Conservation (phyloP, 2,329 filamentous ascomycete species). For the Scedosporium boydii region DNA sequence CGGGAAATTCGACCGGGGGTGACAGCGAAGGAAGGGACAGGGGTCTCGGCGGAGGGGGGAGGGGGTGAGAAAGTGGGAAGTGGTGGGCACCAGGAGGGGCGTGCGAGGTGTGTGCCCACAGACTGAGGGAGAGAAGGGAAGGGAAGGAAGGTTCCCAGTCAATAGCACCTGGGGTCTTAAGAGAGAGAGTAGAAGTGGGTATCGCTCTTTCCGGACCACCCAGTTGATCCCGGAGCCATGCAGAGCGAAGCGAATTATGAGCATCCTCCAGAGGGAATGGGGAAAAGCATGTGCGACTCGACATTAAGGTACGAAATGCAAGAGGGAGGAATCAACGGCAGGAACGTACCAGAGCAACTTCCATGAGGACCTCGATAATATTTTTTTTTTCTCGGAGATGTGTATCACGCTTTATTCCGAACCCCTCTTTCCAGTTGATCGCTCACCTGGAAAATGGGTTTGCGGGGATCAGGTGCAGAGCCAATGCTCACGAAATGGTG, state of each 20-base stretch:
- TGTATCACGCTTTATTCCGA: slow-evolving; percentile 5
- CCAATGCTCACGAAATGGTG: not conserved
- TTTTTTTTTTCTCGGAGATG: not conserved
- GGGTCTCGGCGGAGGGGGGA: not conserved
- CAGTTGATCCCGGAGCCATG: not conserved
- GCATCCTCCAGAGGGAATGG: not conserved
- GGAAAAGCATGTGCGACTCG: not conserved
- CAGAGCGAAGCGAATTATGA: not conserved
- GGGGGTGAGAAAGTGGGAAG: not conserved
- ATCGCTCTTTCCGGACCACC: slow-evolving; percentile 1
- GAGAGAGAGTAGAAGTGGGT: not conserved
- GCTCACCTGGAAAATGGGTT: not conserved
- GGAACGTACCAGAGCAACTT: not conserved
- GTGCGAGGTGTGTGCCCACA: not conserved
- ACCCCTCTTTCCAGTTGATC: slow-evolving; percentile 2
- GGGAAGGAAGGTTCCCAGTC: not conserved
- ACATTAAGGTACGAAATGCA: not conserved
- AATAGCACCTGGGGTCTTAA: slow-evolving; percentile 6
- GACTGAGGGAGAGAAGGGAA: not conserved
- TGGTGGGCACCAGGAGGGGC: not conserved
- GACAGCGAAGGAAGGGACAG: slow-evolving; percentile 1
- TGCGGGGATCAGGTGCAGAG: not conserved
- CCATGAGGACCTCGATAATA: slow-evolving; percentile 1
- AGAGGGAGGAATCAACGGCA: not conserved
- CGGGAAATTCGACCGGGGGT: slow-evolving; percentile 1